Percentiles rank a stretch among this genome's conserved stretches.
Evolutionary conservation across 2,329 filamentous ascomycete genomes (phyloP).

Genomic region (Trichoderma atroviride): DNA sequence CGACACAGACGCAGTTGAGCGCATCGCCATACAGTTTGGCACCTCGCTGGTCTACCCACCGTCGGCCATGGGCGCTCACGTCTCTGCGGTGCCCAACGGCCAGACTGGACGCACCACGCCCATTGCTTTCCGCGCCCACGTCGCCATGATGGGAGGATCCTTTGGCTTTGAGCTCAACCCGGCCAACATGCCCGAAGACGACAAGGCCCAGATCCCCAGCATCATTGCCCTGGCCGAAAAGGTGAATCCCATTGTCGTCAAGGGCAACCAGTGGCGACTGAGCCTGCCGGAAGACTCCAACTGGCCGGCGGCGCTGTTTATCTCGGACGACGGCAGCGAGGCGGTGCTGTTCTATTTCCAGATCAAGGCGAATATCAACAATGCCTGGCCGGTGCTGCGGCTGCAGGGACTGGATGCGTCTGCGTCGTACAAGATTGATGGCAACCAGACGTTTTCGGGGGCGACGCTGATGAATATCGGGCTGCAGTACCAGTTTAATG

Average conservation of each 20-base stretch:
- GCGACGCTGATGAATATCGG: slow-evolving; percentile 65
- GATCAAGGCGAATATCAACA: slow-evolving; percentile 54
- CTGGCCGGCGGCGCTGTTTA: slow-evolving; percentile 64
- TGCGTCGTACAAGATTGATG: slow-evolving; percentile 57
- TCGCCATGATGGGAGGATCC: slow-evolving; percentile 69
- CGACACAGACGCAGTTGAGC: slow-evolving; percentile 64
- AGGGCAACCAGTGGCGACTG: slow-evolving; percentile 62
- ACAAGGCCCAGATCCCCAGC: slow-evolving; percentile 55
- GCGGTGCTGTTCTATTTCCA: slow-evolving; percentile 65
- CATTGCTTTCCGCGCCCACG: slow-evolving; percentile 63
- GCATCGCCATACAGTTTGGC: slow-evolving; percentile 65
- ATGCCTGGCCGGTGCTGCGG: slow-evolving; percentile 53
- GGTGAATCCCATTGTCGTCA: slow-evolving; percentile 62
- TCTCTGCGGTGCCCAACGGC: slow-evolving; percentile 63
- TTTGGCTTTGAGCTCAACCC: slow-evolving; percentile 68
- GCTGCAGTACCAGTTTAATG: slow-evolving; percentile 54
- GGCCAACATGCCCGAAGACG: slow-evolving; percentile 51
- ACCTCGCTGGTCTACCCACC: slow-evolving; percentile 65
- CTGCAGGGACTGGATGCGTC: slow-evolving; percentile 59
- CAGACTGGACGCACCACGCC: slow-evolving; percentile 58
- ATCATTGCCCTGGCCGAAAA: slow-evolving; percentile 58
- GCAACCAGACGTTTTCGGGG: slow-evolving; percentile 56
- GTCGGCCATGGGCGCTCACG: slow-evolving; percentile 66
- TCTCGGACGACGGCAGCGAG: slow-evolving; percentile 52
- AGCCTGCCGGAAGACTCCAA: slow-evolving; percentile 60